phyloP scores from a whole-genome alignment of 2,329 filamentous ascomycete genomes.

The Coniochaeta sp. region DNA sequence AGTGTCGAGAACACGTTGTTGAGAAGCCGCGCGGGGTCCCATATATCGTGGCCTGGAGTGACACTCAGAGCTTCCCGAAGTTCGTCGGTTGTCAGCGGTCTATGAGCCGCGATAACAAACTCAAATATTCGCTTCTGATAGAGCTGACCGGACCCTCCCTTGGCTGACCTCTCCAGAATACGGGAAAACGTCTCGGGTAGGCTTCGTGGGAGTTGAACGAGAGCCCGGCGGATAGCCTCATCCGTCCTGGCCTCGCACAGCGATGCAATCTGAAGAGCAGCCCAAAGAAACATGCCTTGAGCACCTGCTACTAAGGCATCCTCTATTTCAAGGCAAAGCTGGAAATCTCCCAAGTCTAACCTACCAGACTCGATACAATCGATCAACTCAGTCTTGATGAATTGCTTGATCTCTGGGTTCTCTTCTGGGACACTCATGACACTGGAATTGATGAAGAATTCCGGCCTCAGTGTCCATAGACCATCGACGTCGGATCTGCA shows the following conservation, averaged over 20 bases:
- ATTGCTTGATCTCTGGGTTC: constrained; percentile 17
- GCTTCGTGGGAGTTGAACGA: constrained; percentile 20
- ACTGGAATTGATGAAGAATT: constrained; percentile 1
- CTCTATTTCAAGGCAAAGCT: constrained; percentile 11
- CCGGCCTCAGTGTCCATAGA: neutral
- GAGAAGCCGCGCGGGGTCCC: constrained; percentile 14
- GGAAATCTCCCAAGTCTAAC: constrained; percentile 10
- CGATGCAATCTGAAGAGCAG: constrained; percentile 23
- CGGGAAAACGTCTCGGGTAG: constrained; percentile 22
- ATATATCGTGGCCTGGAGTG: constrained; percentile 18
- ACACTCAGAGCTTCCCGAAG: constrained; percentile 32
- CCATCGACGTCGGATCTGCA: constrained; percentile 4
- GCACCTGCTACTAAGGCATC: constrained; percentile 16
- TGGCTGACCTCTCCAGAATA: constrained; percentile 17
- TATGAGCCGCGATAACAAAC: constrained; percentile 19
- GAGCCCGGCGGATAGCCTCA: constrained; percentile 22
- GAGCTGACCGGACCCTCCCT: constrained; percentile 1
- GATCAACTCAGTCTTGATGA: constrained; percentile 11
- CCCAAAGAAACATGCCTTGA: constrained; percentile 32
- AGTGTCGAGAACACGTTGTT: constrained; percentile 18
- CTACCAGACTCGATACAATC: neutral
- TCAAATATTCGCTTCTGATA: constrained; percentile 22
- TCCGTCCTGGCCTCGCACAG: constrained; percentile 28
- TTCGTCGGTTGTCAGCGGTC: constrained; percentile 23
- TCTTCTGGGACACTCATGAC: constrained; percentile 9